Conservation (phyloP, 345 rosid species). For the Melaleuca quinquenervia region DNA sequence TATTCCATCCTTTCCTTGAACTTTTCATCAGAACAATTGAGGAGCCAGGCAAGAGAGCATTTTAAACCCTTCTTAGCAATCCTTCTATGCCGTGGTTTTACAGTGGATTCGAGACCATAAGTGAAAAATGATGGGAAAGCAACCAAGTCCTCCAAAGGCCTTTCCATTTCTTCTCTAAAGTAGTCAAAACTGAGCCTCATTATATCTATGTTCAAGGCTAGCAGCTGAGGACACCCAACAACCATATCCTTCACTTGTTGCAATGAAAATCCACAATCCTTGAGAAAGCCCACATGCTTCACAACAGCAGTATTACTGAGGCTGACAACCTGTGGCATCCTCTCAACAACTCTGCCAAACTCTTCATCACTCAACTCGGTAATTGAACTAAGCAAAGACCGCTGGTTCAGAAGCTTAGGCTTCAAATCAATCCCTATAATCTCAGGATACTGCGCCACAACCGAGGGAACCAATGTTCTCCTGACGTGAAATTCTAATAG, state of each 20-base stretch:
- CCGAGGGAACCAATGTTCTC: constrained; percentile 44
- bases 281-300: constrained; percentile 67
- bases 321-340: constrained; percentile 88
- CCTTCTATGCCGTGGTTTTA: constrained; percentile 69
- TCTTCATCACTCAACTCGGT: constrained; percentile 44
- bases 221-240: constrained; percentile 77
- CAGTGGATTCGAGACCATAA: constrained; percentile 65
- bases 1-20: constrained; percentile 78
- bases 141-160: constrained; percentile 71
- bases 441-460: constrained; percentile 87
- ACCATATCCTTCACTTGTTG: constrained; percentile 61
- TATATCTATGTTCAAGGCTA: constrained; percentile 74
- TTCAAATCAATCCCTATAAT: constrained; percentile 61
- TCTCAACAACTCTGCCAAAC: constrained; percentile 55
- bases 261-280: constrained; percentile 47
- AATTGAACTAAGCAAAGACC: constrained; percentile 38
- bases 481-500: constrained; percentile 53
- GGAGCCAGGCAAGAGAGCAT: constrained; percentile 88
- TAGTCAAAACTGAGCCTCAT: constrained; percentile 59
- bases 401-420: constrained; percentile 53
- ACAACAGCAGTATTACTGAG: constrained; percentile 36
- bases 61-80: constrained; percentile 53
- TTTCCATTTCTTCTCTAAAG: constrained; percentile 59
- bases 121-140: constrained; percentile 86
- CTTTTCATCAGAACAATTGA: constrained; percentile 80